Percentiles rank a stretch among this genome's conserved stretches.
Evolutionary conservation across 179 eudicot genomes (phyloP).

Genomic region (Nepenthes alata): DNA sequence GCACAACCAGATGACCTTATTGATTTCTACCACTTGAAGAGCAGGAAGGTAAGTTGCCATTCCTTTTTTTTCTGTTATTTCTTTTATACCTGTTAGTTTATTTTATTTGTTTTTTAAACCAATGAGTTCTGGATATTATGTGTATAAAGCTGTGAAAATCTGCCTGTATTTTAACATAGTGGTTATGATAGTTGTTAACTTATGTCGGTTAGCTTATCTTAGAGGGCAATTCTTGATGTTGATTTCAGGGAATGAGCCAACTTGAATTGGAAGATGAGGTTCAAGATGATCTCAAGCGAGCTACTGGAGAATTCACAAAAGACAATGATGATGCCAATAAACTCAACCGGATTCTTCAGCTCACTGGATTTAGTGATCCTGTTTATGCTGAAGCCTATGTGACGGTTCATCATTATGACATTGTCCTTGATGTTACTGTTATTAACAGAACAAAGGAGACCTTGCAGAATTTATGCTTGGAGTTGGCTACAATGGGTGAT

Average conservation of each 20-base stretch:
- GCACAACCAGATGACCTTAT: slow-evolving; percentile 98
- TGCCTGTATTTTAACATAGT: no score
- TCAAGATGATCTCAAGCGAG: slow-evolving; percentile 69
- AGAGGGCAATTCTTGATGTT: background rate
- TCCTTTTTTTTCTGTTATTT: background rate
- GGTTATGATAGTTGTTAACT: no score
- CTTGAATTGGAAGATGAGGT: slow-evolving; percentile 80
- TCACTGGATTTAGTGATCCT: slow-evolving; percentile 95
- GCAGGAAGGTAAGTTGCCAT: slow-evolving; percentile 56
- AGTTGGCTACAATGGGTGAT: slow-evolving; percentile 96
- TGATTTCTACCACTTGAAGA: slow-evolving; percentile 94
- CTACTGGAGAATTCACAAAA: slow-evolving; percentile 68
- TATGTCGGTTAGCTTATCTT: background rate
- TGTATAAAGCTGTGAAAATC: no score
- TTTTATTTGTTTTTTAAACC: background rate
- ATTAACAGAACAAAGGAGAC: slow-evolving; percentile 85
- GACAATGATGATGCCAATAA: slow-evolving; percentile 76
- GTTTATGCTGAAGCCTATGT: slow-evolving; percentile 90
- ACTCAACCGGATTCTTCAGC: slow-evolving; percentile 91
- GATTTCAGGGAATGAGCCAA: slow-evolving; percentile 65
- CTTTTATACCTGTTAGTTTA: background rate
- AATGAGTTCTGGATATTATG: background rate
- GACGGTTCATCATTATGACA: slow-evolving; percentile 73
- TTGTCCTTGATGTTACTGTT: slow-evolving; percentile 75
- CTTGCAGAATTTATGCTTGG: slow-evolving; percentile 87